phyloP scores from a whole-genome alignment of 2,329 filamentous ascomycete species.

The Paracoccidioides lutzii region DNA sequence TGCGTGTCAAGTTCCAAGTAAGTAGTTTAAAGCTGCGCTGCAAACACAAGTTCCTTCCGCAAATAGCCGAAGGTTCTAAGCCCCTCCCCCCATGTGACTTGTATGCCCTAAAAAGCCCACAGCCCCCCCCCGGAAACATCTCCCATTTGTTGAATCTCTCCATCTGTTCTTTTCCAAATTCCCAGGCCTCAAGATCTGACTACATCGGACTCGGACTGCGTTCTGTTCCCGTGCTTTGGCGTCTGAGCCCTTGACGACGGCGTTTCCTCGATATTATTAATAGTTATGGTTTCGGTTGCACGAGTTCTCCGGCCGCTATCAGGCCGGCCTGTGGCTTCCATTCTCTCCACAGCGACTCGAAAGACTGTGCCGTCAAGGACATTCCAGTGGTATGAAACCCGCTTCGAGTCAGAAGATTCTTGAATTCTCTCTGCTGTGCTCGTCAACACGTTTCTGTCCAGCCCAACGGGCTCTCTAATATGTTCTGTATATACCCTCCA shows the following conservation, averaged over 20 bases:
- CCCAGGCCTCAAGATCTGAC: neutral
- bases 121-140: too few species aligned
- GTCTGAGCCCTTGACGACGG: neutral
- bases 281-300: conserved; percentile 37
- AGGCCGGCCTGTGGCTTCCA: conserved; percentile 24
- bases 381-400: conserved; percentile 28
- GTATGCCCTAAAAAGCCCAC: too few species aligned
- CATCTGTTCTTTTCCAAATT: neutral
- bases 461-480: neutral
- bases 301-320: conserved; percentile 35
- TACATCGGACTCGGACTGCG: neutral
- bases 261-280: conserved; percentile 3
- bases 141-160: neutral
- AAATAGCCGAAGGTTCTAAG: neutral
- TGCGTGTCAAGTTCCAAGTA: too few species aligned
- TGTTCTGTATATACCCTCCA: conserved; percentile 12
- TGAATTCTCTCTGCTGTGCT: neutral
- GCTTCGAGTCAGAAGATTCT: neutral
- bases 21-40: too few species aligned
- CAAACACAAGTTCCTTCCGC: neutral
- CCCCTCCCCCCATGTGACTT: neutral
- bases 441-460: neutral
- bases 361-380: conserved; percentile 26
- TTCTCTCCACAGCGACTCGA: conserved; percentile 27
- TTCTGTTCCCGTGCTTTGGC: neutral